Base-by-base conservation (phyloP, 192 early-diverging fungal genomes). In the Oehlia diaphana region DNA sequence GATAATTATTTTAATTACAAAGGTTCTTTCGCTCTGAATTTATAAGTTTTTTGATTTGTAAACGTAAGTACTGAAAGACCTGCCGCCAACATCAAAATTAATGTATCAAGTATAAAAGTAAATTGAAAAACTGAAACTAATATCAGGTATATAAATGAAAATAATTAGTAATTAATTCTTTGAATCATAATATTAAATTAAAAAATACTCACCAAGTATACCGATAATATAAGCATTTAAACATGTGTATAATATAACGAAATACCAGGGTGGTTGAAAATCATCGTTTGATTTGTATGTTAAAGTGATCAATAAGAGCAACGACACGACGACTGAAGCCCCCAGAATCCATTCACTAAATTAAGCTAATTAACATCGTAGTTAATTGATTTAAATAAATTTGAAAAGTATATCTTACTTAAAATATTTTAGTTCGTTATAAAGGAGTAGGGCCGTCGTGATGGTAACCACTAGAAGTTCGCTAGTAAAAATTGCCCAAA, bases 231-330 rank as follows among this genome's bases (percentile, higher is more conserved):
- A 70, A 8, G 64, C 42, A 63, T 79, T 58, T 6, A 71, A 13
- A 14, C 61, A 39, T 2, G 68, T 67, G 26, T 68, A 79, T 42
- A 79, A 2, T 10, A 79, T 8, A 12, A 79, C 44, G 9, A 79
- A 71, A 35, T 28, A 61, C 50, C 47, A 53, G n/a, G 77, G 77
- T 31, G 77, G 77, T 61, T 79, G 77, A 71, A 49, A 79, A 50
- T 62, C 31, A 71, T 79, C 77, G 33, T 79, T 79, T 6, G 77
- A 66, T 71, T 79, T 79, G 9, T 71, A 79, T 31, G 77, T 79
- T 19, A 79, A 31, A 37, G 21, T 31, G 16, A 71, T n/a, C 12
- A 79, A 42, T 16, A 79, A 26, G 5, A 53, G 6, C 2, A 79
- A 16, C 2, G 77, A 44, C 19, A 44, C 10, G 3, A 71, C 10